These are phyloP conservation scores for Hapsidospora chrysogenum DNA, from an alignment of 495 filamentous ascomycete species.

Conservation along the genomic window DNA sequence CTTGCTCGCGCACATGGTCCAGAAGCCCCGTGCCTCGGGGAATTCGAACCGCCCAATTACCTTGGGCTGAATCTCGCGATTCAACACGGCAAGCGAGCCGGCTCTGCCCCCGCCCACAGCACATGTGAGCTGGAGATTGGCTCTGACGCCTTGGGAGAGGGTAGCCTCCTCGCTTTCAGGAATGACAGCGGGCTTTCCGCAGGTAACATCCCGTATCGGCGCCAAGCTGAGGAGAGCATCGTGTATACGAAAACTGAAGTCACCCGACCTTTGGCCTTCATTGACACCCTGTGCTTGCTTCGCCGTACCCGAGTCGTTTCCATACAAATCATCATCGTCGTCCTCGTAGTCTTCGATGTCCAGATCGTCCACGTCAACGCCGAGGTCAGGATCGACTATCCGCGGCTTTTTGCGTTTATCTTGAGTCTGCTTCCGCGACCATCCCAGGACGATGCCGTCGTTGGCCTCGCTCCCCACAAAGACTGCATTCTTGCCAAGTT, in stretches of 20 bases:
- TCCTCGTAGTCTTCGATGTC: conserved; percentile 36
- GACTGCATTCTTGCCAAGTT: conserved; percentile 49
- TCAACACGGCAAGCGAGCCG: conserved; percentile 58
- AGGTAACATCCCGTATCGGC: conserved; percentile 54
- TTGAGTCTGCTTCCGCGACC: conserved; percentile 42
- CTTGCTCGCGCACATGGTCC: conserved; percentile 44
- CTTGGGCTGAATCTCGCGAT: conserved; percentile 52
- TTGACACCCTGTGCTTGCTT: conserved; percentile 9
- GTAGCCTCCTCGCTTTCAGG: conserved; percentile 24
- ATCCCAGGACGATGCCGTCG: conserved; percentile 71
- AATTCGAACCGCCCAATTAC: conserved; percentile 45
- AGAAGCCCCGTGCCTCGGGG: conserved; percentile 41
- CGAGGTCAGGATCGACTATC: conserved; percentile 28
- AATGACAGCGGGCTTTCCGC: conserved; percentile 34
- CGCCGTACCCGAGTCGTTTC: conserved; percentile 38
- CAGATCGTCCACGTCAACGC: conserved; percentile 35
- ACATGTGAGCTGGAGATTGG: conserved; percentile 54
- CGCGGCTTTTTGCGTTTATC: conserved; percentile 32
- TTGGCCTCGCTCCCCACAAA: conserved; percentile 75
- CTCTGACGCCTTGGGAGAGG: conserved; percentile 23
- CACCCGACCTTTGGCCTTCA: conserved; percentile 28
- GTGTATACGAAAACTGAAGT: conserved; percentile 57
- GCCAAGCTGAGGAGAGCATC: conserved; percentile 63
- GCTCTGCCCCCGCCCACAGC: conserved; percentile 51
- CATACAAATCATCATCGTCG: conserved; percentile 43